Evolutionary conservation across 352 stramenopile genomes (phyloP).

Genomic region (Globisporangium splendens): DNA sequence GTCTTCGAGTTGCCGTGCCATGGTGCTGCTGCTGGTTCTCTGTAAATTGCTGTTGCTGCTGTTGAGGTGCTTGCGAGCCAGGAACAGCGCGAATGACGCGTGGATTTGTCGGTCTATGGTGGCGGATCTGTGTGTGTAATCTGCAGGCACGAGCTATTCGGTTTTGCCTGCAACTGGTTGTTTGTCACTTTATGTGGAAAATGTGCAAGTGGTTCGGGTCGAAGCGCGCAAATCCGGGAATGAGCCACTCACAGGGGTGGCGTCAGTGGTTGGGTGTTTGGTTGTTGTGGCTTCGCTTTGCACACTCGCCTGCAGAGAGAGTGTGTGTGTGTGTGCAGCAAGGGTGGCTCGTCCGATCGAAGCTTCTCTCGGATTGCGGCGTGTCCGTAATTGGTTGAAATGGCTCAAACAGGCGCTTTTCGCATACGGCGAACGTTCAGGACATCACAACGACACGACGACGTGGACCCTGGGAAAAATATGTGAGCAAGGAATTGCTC

Average conservation of each 20-base stretch:
- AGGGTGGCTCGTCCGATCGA: conserved; percentile 13
- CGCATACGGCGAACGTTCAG: neutral
- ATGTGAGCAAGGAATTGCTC: too few relatives aligned
- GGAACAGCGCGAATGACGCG: conserved; percentile 1
- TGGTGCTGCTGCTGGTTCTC: conserved; percentile 10
- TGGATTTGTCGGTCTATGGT: neutral
- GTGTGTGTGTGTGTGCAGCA: conserved; percentile 1
- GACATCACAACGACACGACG: conserved; percentile 1
- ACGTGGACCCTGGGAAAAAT: neutral
- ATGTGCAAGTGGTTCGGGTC: neutral
- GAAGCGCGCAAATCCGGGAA: neutral
- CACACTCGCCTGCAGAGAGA: too few relatives aligned
- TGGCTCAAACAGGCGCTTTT: conserved; percentile 5
- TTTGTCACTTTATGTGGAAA: neutral
- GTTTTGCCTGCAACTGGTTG: too few relatives aligned
- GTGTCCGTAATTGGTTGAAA: neutral
- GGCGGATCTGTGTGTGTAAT: too few relatives aligned
- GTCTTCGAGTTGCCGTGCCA: conserved; percentile 61
- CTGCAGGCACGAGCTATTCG: too few relatives aligned
- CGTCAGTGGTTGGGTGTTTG: conserved; percentile 2
- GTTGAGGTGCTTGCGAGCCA: neutral
- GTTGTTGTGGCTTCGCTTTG: neutral
- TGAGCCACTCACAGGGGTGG: neutral
- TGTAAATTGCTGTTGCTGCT: neutral
- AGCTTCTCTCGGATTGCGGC: conserved; percentile 11